Evolutionary conservation across 306 rosid species (phyloP), one percentile per base, ranked within the genome.

Genomic region (Quercus variabilis): DNA sequence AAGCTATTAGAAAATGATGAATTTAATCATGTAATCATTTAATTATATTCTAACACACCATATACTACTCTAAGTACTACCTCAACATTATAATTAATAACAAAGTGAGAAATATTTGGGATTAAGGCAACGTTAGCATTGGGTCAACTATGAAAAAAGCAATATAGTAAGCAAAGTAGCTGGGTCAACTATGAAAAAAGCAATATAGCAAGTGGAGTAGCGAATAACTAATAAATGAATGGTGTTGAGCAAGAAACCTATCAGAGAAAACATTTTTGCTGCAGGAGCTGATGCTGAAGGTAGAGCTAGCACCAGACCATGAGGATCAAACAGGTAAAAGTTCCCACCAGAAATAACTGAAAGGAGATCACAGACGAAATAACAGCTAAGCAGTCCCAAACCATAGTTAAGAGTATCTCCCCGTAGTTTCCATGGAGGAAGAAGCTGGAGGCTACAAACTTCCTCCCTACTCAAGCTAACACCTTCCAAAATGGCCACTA

Each of bases 271-370:
- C 91, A 91, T 88, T 87, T 92, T 94, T 38, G 95, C 97, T 55
- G 89, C 84, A 43, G 98, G 97, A 75, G 92, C 77, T 79, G 79
- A 83, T 64, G 88, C 81, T 80, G 93, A 88, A 75, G 93, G 88
- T 75, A 89, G 83, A 82, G 97, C 79, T 71, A 92, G 96, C 43
- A 86, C 96, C 81, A 82, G 79, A 67, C 99, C 99, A 73, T 77
- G 86, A 78, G 99, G 99, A 84, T 94, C 99, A 86, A 94, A 94
- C 85, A 92, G 84, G 87, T 94, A 94, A 77, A 91, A 94, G 86
- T 86, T 86, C 78, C 94, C 97, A 85, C 91, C 95, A 85, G 97
- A 89, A 78, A 94, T 69, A 46, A 94, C 82, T 25, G 97, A 92
- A 73, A 92, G 91, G 80, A 94, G 92, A 81, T 91, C 91, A 43